Percentiles rank a stretch among this genome's conserved stretches.
phyloP scores from a whole-genome alignment of 2,329 filamentous ascomycete genomes.

The Tricladium varicosporioides region DNA sequence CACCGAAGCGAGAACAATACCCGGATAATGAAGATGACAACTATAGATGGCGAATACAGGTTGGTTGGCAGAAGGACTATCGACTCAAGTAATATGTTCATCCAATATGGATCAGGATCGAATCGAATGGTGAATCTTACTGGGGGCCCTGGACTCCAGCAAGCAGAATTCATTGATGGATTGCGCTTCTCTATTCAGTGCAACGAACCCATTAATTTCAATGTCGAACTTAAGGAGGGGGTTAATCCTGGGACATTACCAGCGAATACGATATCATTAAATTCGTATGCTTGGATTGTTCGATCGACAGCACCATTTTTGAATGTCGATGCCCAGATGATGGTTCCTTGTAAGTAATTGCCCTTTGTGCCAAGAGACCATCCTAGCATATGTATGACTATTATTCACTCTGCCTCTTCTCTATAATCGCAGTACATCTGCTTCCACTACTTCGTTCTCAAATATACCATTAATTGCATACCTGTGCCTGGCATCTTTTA shows the following conservation, averaged over 20 bases:
- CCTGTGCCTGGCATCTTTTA: no score
- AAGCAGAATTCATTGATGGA: constrained; percentile 32
- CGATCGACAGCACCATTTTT: constrained; percentile 5
- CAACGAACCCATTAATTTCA: constrained; percentile 3
- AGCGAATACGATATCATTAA: constrained; percentile 6
- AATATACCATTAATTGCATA: no score
- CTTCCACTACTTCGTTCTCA: no score
- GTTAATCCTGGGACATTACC: constrained; percentile 12
- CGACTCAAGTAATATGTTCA: constrained; percentile 31
- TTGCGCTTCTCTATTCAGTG: constrained; percentile 20
- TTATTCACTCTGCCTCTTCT: no score
- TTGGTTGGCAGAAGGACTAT: constrained; percentile 27
- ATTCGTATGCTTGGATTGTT: constrained; percentile 14
- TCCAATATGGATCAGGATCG: constrained; percentile 32
- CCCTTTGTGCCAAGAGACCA: no score
- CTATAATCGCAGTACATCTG: no score
- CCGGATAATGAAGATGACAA: constrained; percentile 33
- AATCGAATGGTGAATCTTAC: constrained; percentile 30
- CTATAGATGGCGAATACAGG: constrained; percentile 33
- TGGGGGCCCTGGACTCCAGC: constrained; percentile 22
- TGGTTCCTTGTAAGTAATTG: constrained; percentile 8
- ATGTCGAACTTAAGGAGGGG: constrained; percentile 9
- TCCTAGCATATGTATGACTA: no score
- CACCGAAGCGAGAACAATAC: constrained; percentile 31
- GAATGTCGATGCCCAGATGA: constrained; percentile 7